Evolutionary conservation across 441 rosid species (phyloP).

Genomic region (Flueggea neowawraea): DNA sequence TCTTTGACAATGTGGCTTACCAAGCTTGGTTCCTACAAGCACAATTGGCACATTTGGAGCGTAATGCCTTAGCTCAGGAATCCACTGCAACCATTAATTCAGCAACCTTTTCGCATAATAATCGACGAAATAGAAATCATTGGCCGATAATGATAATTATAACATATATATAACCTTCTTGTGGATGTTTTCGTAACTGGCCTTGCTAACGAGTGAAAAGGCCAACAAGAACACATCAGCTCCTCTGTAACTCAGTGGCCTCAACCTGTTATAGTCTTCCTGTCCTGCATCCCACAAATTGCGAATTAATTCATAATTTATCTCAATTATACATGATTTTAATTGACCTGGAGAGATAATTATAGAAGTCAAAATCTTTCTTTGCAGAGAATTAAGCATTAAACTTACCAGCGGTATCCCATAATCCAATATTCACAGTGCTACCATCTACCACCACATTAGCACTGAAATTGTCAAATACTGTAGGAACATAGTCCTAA

Average conservation of each 20-base stretch:
- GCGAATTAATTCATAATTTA: too few species aligned
- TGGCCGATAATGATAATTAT: neutral
- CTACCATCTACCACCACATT: conserved; percentile 75
- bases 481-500: conserved; percentile 77
- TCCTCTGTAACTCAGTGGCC: conserved; percentile 94
- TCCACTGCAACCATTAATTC: conserved; percentile 47
- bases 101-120: too few species aligned
- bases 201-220: conserved; percentile 77
- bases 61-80: conserved; percentile 85
- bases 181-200: conserved; percentile 76
- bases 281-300: conserved; percentile 46
- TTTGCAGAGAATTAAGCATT: too few species aligned
- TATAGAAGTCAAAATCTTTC: too few species aligned
- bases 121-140: too few species aligned
- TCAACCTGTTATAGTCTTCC: conserved; percentile 86
- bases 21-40: conserved; percentile 90
- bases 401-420: conserved; percentile 71
- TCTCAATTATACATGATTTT: too few species aligned
- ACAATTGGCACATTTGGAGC: conserved; percentile 83
- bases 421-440: conserved; percentile 57
- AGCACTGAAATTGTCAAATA: conserved; percentile 75
- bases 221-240: conserved; percentile 88
- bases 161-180: conserved; percentile 74
- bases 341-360: too few species aligned
- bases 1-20: conserved; percentile 21